Evolutionary conservation across 2,329 filamentous ascomycete genomes (phyloP).

Genomic region (Aaosphaeria pasadenensis): DNA sequence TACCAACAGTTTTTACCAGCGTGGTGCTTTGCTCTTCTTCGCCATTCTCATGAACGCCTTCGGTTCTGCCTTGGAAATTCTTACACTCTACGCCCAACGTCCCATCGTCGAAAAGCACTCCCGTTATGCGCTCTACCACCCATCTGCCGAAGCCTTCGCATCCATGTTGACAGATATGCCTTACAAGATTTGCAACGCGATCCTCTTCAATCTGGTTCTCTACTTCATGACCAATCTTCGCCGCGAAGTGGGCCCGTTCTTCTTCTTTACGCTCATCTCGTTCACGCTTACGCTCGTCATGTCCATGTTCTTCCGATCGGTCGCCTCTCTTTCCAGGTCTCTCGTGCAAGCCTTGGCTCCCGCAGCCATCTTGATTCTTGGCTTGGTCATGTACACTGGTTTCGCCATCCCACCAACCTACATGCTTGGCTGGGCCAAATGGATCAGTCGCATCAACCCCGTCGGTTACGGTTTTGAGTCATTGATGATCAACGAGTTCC

Average conservation of each 20-base stretch:
- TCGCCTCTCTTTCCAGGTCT: conserved; percentile 72
- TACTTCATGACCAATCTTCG: conserved; percentile 88
- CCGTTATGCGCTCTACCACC: conserved; percentile 85
- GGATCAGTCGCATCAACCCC: conserved; percentile 80
- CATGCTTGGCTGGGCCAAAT: conserved; percentile 78
- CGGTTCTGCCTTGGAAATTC: conserved; percentile 75
- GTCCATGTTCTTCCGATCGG: conserved; percentile 83
- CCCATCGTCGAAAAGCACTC: conserved; percentile 89
- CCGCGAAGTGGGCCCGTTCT: conserved; percentile 72
- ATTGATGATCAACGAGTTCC: conserved; percentile 81
- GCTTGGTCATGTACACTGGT: conserved; percentile 66
- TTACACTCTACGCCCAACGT: conserved; percentile 83
- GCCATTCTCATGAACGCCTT: conserved; percentile 85
- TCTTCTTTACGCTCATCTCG: conserved; percentile 78
- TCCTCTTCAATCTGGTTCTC: conserved; percentile 74
- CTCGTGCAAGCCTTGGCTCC: conserved; percentile 57
- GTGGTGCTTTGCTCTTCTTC: conserved; percentile 82
- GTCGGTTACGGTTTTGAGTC: conserved; percentile 78
- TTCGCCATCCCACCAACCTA: conserved; percentile 58
- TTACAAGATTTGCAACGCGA: conserved; percentile 71
- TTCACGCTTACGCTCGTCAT: conserved; percentile 72
- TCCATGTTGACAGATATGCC: conserved; percentile 86
- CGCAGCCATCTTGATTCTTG: conserved; percentile 58
- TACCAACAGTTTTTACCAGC: conserved; percentile 73
- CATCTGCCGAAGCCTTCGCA: conserved; percentile 80